Conservation (phyloP, 352 stramenopile genomes). For the Paralagenidium karlingii region DNA sequence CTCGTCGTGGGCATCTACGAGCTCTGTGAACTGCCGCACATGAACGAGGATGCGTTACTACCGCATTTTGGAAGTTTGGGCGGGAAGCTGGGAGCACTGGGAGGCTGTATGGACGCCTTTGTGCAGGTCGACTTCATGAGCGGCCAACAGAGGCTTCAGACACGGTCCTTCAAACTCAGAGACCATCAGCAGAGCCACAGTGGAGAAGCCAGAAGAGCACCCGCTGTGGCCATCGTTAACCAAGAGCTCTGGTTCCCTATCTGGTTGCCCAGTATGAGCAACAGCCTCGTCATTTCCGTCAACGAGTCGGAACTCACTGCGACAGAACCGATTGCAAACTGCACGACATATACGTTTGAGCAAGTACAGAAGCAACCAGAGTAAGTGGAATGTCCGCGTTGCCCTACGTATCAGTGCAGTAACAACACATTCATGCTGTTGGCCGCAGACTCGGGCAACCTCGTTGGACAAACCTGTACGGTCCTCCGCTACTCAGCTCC, state of each 20-base stretch:
- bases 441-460: too few relatives aligned
- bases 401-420: too few relatives aligned
- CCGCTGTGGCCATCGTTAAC: slow-evolving; percentile 26
- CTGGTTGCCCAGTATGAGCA: slow-evolving; percentile 64
- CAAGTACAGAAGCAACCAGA: slow-evolving; percentile 45
- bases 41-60: slow-evolving; percentile 65
- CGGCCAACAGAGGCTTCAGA: slow-evolving; percentile 53
- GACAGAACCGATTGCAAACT: slow-evolving; percentile 64
- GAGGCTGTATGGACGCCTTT: slow-evolving; percentile 73
- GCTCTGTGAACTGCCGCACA: slow-evolving; percentile 67
- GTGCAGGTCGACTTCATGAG: slow-evolving; percentile 65
- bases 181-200: too few relatives aligned
- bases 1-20: slow-evolving; percentile 70
- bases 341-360: slow-evolving; percentile 59
- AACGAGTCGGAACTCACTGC: slow-evolving; percentile 68
- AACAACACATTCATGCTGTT: too few relatives aligned
- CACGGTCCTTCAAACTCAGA: too few relatives aligned
- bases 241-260: slow-evolving; percentile 84
- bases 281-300: slow-evolving; percentile 72
- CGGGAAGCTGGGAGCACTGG: slow-evolving; percentile 7
- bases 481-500: slow-evolving; percentile 51
- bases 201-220: too few relatives aligned
- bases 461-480: slow-evolving; percentile 78
- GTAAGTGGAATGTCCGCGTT: too few relatives aligned
- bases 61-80: not conserved